A percentile compares a stretch with the other conserved stretches of the same genome.
These are phyloP conservation scores for Hypoxylon crocopeplum DNA, from an alignment of 495 filamentous ascomycete species.

Conservation along the genomic window DNA sequence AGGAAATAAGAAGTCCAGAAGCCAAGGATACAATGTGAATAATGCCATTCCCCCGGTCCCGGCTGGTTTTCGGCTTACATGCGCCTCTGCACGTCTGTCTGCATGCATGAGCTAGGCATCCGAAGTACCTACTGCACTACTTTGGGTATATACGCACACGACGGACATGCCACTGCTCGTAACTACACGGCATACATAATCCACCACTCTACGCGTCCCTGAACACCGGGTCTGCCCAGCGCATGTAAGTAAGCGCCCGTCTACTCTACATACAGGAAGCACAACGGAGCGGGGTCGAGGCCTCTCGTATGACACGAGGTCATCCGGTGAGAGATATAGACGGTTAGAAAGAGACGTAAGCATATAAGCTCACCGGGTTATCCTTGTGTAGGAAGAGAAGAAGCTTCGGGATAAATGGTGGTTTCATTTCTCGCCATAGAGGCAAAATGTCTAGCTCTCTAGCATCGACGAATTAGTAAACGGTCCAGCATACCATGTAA, in stretches of 20 bases:
- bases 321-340: neutral
- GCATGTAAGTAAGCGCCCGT: constrained; percentile 12
- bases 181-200: too few species aligned
- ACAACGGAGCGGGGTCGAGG: constrained; percentile 7
- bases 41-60: neutral
- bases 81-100: neutral
- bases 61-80: constrained; percentile 24
- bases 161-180: too few species aligned
- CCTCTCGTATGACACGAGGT: neutral
- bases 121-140: too few species aligned
- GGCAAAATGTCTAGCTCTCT: constrained; percentile 2
- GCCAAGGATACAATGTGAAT: neutral
- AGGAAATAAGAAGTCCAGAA: neutral
- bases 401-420: neutral
- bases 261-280: neutral
- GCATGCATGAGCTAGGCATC: neutral
- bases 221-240: too few species aligned
- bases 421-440: neutral
- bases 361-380: neutral
- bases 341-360: neutral
- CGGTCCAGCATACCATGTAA: neutral
- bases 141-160: too few species aligned
- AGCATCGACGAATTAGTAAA: constrained; percentile 6
- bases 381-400: too few species aligned
- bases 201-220: too few species aligned